phyloP scores from a whole-genome alignment of 768 basidiomycete species.

The Termitomyces sp. region DNA sequence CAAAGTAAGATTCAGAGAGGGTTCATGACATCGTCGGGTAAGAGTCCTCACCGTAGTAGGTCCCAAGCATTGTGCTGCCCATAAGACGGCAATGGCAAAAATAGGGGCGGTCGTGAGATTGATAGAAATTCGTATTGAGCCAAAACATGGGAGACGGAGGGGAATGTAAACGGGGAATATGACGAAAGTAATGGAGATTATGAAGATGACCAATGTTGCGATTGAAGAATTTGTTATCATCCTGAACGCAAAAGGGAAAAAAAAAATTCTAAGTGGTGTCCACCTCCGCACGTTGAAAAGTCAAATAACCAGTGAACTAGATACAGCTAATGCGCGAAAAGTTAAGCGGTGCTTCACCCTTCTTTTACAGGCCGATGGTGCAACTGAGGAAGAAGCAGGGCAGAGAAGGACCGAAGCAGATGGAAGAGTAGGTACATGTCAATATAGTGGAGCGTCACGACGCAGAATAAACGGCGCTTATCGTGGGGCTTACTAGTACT shows the following conservation, averaged over 20 bases:
- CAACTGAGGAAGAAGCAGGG: background rate
- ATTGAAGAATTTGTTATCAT: conserved; percentile 45
- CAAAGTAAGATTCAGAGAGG: background rate
- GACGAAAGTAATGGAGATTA: conserved; percentile 48
- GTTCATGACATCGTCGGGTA: background rate
- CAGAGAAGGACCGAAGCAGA: background rate
- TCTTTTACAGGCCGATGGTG: too few species aligned
- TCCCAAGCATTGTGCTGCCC: conserved; percentile 52
- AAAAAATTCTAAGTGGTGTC: background rate
- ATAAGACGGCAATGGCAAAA: conserved; percentile 43
- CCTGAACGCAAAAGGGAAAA: background rate
- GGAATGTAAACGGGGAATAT: conserved; percentile 41
- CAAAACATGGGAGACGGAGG: conserved; percentile 25
- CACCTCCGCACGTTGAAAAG: background rate
- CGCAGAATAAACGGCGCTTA: background rate
- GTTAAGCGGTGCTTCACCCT: background rate
- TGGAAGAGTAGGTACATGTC: too few species aligned
- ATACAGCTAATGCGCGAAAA: background rate
- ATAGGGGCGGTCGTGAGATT: conserved; percentile 53
- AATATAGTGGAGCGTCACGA: background rate
- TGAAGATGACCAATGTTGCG: conserved; percentile 46
- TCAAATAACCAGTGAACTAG: background rate
- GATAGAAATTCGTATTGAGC: conserved; percentile 29
- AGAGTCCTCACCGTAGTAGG: conserved; percentile 19
- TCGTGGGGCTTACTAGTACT: background rate